These are phyloP conservation scores for Aaosphaeria pasadenensis DNA, from an alignment of 2,329 filamentous ascomycete genomes.

Conservation along the genomic window DNA sequence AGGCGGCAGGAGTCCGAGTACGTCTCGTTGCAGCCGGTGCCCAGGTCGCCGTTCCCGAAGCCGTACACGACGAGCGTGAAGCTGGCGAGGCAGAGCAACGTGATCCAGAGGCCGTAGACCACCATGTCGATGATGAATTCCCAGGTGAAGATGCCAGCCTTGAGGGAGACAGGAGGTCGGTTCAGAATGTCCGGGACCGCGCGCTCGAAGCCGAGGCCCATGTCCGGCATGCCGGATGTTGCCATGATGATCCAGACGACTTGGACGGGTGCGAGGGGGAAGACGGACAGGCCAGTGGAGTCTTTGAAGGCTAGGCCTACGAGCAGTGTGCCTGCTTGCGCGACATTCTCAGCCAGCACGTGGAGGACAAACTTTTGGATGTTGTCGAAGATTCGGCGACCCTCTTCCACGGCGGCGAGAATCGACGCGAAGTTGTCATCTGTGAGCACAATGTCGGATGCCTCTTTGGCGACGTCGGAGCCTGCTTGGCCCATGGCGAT, in stretches of 20 bases:
- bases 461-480: slow-evolving; percentile 78
- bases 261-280: slow-evolving; percentile 79
- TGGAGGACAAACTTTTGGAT: slow-evolving; percentile 83
- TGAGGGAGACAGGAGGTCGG: slow-evolving; percentile 68
- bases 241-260: slow-evolving; percentile 96
- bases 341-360: slow-evolving; percentile 75
- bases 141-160: slow-evolving; percentile 36
- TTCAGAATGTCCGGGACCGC: slow-evolving; percentile 75
- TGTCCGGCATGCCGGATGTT: slow-evolving; percentile 81
- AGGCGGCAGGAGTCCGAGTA: slow-evolving; percentile 30
- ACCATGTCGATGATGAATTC: slow-evolving; percentile 38
- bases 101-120: slow-evolving; percentile 37
- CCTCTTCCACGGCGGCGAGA: slow-evolving; percentile 77
- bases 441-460: slow-evolving; percentile 78
- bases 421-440: slow-evolving; percentile 89
- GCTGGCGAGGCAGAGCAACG: slow-evolving; percentile 28
- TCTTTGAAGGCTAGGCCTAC: slow-evolving; percentile 83
- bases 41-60: slow-evolving; percentile 31
- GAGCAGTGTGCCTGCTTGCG: slow-evolving; percentile 76
- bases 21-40: slow-evolving; percentile 30
- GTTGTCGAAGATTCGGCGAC: slow-evolving; percentile 81
- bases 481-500: slow-evolving; percentile 83
- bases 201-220: slow-evolving; percentile 78
- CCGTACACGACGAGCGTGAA: slow-evolving; percentile 35
- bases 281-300: slow-evolving; percentile 67